phyloP scores from a whole-genome alignment of 2,329 filamentous ascomycete species.

The Nemania sp. region DNA sequence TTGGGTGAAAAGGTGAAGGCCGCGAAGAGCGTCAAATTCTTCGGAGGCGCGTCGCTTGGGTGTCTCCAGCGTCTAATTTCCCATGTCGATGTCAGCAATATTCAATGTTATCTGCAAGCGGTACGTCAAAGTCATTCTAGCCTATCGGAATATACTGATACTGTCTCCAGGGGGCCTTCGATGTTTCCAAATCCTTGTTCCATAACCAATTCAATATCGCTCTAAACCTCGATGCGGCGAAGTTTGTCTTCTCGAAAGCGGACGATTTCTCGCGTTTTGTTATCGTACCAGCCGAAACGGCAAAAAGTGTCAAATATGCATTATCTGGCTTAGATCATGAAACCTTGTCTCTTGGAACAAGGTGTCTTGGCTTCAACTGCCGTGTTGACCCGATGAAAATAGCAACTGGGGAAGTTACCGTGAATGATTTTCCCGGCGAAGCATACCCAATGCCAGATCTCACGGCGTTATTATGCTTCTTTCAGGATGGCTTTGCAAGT shows the following conservation, averaged over 20 bases:
- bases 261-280: background rate
- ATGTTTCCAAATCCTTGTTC: background rate
- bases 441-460: background rate
- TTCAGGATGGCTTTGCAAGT: background rate
- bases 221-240: background rate
- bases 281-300: background rate
- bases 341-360: background rate
- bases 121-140: background rate
- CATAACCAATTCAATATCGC: background rate
- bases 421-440: background rate
- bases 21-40: background rate
- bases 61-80: background rate
- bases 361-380: background rate
- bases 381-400: background rate
- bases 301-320: background rate
- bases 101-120: background rate
- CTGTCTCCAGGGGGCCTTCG: background rate
- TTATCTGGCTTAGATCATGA: background rate
- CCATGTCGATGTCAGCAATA: background rate
- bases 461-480: background rate
- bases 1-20: background rate
- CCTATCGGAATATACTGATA: background rate
- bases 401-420: background rate
- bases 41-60: background rate
- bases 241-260: background rate